These are phyloP conservation scores for Rhodotorula graminis DNA, from an alignment of 768 basidiomycete species.

Conservation along the genomic window DNA sequence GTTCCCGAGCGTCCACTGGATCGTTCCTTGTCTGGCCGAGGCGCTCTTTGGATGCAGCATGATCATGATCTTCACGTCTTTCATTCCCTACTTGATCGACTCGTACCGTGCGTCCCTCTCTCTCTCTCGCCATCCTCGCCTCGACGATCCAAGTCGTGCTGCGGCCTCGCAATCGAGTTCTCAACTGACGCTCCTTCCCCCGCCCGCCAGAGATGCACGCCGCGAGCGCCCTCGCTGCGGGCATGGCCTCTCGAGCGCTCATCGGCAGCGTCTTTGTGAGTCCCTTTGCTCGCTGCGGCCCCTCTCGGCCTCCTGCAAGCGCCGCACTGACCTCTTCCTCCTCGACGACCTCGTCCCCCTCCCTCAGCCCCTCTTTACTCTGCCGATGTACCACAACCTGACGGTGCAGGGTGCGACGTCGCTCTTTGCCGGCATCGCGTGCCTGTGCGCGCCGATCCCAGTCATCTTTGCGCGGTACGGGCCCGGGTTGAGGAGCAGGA, in stretches of 20 bases:
- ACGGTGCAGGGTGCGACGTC: slow-evolving; percentile 35
- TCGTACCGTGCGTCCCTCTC: not conserved
- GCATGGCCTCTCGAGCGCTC: slow-evolving; percentile 29
- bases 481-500: not conserved
- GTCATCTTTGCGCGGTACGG: slow-evolving; percentile 21
- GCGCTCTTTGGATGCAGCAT: slow-evolving; percentile 24
- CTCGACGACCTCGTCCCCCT: not conserved
- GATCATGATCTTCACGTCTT: slow-evolving; percentile 30
- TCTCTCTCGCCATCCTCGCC: no score
- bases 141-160: not conserved
- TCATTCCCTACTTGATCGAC: slow-evolving; percentile 27
- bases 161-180: no score
- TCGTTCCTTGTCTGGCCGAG: slow-evolving; percentile 32
- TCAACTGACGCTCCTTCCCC: not conserved
- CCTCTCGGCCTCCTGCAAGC: not conserved
- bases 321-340: no score
- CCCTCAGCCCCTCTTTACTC: slow-evolving; percentile 14
- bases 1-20: slow-evolving; percentile 29
- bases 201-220: slow-evolving; percentile 10
- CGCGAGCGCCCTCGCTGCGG: slow-evolving; percentile 37
- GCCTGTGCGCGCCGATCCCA: slow-evolving; percentile 28
- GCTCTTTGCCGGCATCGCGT: slow-evolving; percentile 29
- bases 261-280: slow-evolving; percentile 27
- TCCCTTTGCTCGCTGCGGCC: not conserved
- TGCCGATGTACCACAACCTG: slow-evolving; percentile 34